Percentiles rank a stretch among this genome's conserved stretches.
Evolutionary conservation across 1,284 basidiomycete species (phyloP).

Genomic region (Naganishia liquefaciens): DNA sequence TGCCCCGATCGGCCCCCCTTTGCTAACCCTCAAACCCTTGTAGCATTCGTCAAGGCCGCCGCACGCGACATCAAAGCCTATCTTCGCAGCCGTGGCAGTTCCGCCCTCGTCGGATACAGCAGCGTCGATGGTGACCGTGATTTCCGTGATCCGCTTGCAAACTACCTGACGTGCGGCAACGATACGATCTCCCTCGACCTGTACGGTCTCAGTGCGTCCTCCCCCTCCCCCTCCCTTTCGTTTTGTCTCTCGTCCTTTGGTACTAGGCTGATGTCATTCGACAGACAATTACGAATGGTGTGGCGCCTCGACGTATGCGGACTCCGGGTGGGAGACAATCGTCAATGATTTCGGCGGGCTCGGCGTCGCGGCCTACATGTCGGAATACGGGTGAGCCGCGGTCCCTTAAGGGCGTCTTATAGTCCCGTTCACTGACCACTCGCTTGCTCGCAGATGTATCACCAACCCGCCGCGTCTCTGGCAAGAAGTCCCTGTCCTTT

Average conservation of each 20-base stretch:
- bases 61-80: conserved; percentile 85
- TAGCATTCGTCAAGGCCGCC: conserved; percentile 82
- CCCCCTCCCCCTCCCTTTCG: conserved; percentile 40
- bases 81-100: conserved; percentile 67
- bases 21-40: conserved; percentile 16
- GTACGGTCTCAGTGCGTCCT: conserved; percentile 73
- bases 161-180: conserved; percentile 78
- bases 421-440: background rate
- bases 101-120: conserved; percentile 77
- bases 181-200: conserved; percentile 73
- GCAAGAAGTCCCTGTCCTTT: conserved; percentile 76
- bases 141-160: conserved; percentile 71
- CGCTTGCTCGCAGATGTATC: conserved; percentile 57
- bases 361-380: conserved; percentile 83
- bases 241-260: background rate
- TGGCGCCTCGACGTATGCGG: conserved; percentile 64
- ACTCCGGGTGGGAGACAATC: conserved; percentile 57
- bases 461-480: conserved; percentile 67
- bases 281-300: conserved; percentile 67
- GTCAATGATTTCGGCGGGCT: conserved; percentile 57
- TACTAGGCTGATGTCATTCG: background rate
- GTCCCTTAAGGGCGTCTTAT: background rate
- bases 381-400: conserved; percentile 68
- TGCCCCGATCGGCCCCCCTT: background rate
- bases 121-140: conserved; percentile 72